Evolutionary conservation across 495 filamentous ascomycete genomes (phyloP), one percentile per base, ranked within the genome.

Genomic region (Lepraria neglecta): DNA sequence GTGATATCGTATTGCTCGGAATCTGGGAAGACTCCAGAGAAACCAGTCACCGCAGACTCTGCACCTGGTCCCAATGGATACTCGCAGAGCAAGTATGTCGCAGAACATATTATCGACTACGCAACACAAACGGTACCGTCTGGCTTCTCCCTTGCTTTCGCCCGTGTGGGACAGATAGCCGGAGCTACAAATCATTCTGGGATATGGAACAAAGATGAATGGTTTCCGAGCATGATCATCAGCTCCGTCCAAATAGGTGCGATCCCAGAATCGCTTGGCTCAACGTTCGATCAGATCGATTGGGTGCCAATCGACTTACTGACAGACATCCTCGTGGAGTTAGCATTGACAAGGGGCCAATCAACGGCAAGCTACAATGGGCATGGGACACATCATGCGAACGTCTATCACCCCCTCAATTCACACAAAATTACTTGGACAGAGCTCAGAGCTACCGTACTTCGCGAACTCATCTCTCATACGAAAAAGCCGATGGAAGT

Each of bases 31-130:
- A 31, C 62, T 15, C 33, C 51, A 3, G 59, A 65, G 33, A 10
- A 48, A 14, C 9, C 46, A 6, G 21, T 54, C 4, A 11, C 27
- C 15, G 58, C 35, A 2, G 40, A 4, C 11, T 21, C 38, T 12
- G 19, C 17, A 1, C 30, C 63, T n/a, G 21, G 28, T 19, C 17
- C 6, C 21, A 59, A 45, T 9, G 64, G 60, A 11, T 65, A 65
- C 35, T 81, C 77, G 5, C 75, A 79, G 47, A 79, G 77, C 38
- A 87, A 87, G 67, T 72, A 75, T 43, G 69, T 85, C 7, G 72
- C 74, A 3, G 64, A 65, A 30, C 42, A 47, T 24, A 12, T 65
- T 7, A 17, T 65, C 12, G 52, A 62, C 2, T 38, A 31, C 2
- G 64, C 64, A 3, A 45, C 11, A 4, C 19, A 24, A 15, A 19